Base-by-base conservation (phyloP, 352 stramenopile species). In the Thraustochytrium sp. region DNA sequence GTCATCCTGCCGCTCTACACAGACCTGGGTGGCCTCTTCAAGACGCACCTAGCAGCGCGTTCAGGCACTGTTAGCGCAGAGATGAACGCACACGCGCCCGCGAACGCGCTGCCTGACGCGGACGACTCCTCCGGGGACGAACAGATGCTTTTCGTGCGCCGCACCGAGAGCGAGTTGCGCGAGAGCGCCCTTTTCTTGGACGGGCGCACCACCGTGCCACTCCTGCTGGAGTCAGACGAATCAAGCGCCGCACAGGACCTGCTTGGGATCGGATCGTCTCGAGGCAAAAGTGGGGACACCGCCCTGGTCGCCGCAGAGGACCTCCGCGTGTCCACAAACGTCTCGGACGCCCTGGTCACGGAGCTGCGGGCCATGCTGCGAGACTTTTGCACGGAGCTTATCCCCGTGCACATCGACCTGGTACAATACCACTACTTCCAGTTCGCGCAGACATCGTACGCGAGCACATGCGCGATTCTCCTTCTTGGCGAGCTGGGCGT, bases 401-500 rank as follows among this genome's bases (percentile, higher is more conserved):
- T 46, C 23, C 53, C 53, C 5, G 46, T 21, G 23, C 48, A 80
- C 18, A 29, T 63, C 4, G 68, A 80, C 26, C 51, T 80, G 11
- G 53, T 80, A 3, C 31, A 80, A 16, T 80, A 80, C 31, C 68
- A 80, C 68, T 55, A 36, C 21, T 53, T 55, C 51, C 31, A 65
- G 48, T 80, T 80, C 37, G 31, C 63, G 68, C 68, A 80, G 8
- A 46, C 16, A 13, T 46, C 48, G 1, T 42, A 65, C 11, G 18
- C 53, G 0, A 55, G 53, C 26, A 11, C n/a, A 13, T 72, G 59
- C 40, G 59, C 59, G 21, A 42, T 72, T 29, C 26, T 72, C 8
- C 59, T 72, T 72, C 31, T 55, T n/a, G 68, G 68, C 31, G 48
- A 46, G 51, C 31, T 53, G n/a, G 68, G 34, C 26, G 13, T 80